These are phyloP conservation scores for Eudorina sp. DNA, from an alignment of 139 green algal species.

Conservation along the genomic window DNA sequence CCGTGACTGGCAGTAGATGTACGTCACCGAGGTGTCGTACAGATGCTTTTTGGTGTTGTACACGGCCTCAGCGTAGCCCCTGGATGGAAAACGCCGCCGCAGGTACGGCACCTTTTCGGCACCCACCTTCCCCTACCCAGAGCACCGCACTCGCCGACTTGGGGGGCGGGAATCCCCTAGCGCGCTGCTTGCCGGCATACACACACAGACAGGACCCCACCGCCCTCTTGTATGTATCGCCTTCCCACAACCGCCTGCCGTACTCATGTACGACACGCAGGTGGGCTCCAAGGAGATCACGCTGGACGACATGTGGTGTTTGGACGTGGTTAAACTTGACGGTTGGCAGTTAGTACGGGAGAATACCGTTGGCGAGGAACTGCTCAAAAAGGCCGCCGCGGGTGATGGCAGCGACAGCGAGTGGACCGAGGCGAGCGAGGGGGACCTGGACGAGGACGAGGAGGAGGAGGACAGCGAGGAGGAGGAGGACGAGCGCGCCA, in stretches of 20 bases:
- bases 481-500: background rate
- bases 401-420: slow-evolving; percentile 44
- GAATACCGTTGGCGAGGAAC: slow-evolving; percentile 84
- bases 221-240: no score
- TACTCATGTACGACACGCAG: background rate
- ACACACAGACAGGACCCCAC: no score
- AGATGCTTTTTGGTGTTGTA: no score
- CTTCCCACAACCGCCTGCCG: background rate
- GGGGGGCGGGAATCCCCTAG: no score
- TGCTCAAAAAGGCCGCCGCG: slow-evolving; percentile 64
- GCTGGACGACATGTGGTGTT: slow-evolving; percentile 94
- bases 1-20: no score
- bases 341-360: slow-evolving; percentile 69
- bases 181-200: no score
- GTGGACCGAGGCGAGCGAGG: slow-evolving; percentile 50
- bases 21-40: no score
- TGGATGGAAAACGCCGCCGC: no score
- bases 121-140: no score
- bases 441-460: slow-evolving; percentile 58
- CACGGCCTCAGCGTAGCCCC: no score
- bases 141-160: no score
- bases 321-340: slow-evolving; percentile 92
- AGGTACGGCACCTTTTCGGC: no score
- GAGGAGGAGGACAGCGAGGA: slow-evolving; percentile 33
- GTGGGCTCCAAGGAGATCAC: slow-evolving; percentile 80